Percentiles rank a stretch among this genome's conserved stretches.
Conservation (phyloP, 1,139 yeast genomes). For the Pichia sp. region DNA sequence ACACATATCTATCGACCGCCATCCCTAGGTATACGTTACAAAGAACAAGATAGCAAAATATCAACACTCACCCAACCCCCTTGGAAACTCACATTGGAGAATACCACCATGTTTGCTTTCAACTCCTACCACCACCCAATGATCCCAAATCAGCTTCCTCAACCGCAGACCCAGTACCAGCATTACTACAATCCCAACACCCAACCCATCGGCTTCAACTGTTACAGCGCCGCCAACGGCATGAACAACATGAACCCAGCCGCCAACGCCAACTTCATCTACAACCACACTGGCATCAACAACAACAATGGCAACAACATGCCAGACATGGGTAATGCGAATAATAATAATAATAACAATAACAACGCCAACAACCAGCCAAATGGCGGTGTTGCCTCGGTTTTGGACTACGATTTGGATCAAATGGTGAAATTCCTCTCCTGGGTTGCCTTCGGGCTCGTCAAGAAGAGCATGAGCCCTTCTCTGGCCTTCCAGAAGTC, state of each 20-base stretch:
- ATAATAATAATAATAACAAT: slow-evolving; percentile 9
- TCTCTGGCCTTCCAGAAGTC: slow-evolving; percentile 54
- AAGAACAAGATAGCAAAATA: background rate
- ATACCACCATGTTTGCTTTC: slow-evolving; percentile 3
- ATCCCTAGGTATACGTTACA: background rate
- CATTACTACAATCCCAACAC: background rate
- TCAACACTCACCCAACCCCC: background rate
- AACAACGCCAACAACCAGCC: slow-evolving; percentile 6
- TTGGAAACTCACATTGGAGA: background rate
- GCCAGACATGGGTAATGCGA: background rate
- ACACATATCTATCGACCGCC: background rate
- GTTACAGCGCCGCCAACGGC: background rate
- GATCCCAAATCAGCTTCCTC: background rate
- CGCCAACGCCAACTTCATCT: background rate
- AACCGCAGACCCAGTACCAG: background rate
- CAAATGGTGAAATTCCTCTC: slow-evolving; percentile 67
- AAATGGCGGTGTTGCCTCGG: slow-evolving; percentile 65
- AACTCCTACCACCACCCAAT: slow-evolving; percentile 1
- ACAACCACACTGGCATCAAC: background rate
- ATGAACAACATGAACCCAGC: background rate
- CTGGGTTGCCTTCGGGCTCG: slow-evolving; percentile 31
- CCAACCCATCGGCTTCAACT: slow-evolving; percentile 4
- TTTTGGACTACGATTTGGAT: slow-evolving; percentile 71
- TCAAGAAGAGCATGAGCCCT: slow-evolving; percentile 39
- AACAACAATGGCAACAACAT: background rate